phyloP scores from a whole-genome alignment of 2,329 filamentous ascomycete genomes.

The Calonectria pteridis region DNA sequence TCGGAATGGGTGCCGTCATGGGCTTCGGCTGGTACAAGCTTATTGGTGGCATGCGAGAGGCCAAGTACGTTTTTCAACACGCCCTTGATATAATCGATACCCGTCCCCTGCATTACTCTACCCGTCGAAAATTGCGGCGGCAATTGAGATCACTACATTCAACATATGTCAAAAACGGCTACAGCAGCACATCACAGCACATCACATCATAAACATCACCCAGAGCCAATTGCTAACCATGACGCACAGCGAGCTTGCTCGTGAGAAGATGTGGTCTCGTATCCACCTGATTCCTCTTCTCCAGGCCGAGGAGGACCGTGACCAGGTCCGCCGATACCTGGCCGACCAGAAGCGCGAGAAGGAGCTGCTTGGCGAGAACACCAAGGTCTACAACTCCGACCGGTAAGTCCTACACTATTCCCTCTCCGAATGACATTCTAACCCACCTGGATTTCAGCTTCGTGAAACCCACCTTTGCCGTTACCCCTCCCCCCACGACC shows the following conservation, averaged over 20 bases:
- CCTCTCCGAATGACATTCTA: background rate
- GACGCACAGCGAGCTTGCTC: constrained; percentile 81
- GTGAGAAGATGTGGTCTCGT: constrained; percentile 98
- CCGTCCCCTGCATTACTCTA: background rate
- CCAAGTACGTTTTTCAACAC: constrained; percentile 76
- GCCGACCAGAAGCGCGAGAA: constrained; percentile 93
- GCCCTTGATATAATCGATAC: background rate
- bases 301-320: constrained; percentile 96
- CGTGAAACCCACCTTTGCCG: constrained; percentile 83
- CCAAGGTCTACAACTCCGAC: constrained; percentile 88
- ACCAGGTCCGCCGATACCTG: constrained; percentile 87
- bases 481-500: constrained; percentile 77
- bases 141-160: background rate
- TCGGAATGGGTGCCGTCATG: constrained; percentile 83
- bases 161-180: background rate
- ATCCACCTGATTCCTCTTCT: constrained; percentile 94
- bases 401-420: constrained; percentile 68
- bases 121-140: background rate
- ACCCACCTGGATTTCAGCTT: constrained; percentile 64
- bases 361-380: constrained; percentile 86
- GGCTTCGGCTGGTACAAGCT: constrained; percentile 91
- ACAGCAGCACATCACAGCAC: background rate
- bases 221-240: constrained; percentile 20
- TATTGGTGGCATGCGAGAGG: constrained; percentile 86
- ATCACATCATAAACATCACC: background rate